These are phyloP conservation scores for Talaromyces amestolkiae DNA, from an alignment of 2,329 filamentous ascomycete species.

Conservation along the genomic window DNA sequence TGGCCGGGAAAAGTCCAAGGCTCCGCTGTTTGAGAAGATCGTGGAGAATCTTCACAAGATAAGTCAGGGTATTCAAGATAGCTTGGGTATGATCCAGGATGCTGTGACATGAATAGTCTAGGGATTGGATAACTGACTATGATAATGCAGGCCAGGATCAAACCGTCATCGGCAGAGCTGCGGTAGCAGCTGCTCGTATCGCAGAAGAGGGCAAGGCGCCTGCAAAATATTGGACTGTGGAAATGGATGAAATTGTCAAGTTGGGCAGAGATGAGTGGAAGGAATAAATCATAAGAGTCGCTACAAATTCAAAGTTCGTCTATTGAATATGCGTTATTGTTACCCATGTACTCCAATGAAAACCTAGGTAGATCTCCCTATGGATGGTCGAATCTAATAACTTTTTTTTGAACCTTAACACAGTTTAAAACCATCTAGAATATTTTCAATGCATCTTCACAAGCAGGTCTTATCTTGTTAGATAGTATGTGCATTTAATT, in stretches of 20 bases:
- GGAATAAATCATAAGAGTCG: not conserved
- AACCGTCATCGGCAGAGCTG: constrained; percentile 6
- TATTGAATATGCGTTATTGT: not conserved
- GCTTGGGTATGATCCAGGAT: not conserved
- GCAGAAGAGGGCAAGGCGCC: constrained; percentile 3
- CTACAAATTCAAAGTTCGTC: not conserved
- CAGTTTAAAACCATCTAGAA: not conserved
- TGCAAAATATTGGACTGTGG: constrained; percentile 3
- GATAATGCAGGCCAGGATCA: not conserved
- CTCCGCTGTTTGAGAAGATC: constrained; percentile 2
- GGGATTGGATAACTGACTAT: not conserved
- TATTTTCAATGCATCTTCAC: not conserved
- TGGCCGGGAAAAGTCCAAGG: constrained; percentile 4
- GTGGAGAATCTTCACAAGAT: constrained; percentile 3
- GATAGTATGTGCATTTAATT: not conserved
- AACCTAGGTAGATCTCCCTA: too few species aligned
- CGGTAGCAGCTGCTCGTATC: constrained; percentile 4
- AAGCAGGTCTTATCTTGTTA: not conserved
- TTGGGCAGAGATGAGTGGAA: constrained; percentile 11
- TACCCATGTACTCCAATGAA: not conserved
- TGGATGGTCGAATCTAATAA: not conserved
- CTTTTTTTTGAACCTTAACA: not conserved
- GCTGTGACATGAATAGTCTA: not conserved
- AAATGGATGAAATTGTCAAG: not conserved
- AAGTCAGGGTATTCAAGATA: constrained; percentile 6